Evolutionary conservation across 2,329 filamentous ascomycete species (phyloP).

Genomic region (Botrytis medusae): DNA sequence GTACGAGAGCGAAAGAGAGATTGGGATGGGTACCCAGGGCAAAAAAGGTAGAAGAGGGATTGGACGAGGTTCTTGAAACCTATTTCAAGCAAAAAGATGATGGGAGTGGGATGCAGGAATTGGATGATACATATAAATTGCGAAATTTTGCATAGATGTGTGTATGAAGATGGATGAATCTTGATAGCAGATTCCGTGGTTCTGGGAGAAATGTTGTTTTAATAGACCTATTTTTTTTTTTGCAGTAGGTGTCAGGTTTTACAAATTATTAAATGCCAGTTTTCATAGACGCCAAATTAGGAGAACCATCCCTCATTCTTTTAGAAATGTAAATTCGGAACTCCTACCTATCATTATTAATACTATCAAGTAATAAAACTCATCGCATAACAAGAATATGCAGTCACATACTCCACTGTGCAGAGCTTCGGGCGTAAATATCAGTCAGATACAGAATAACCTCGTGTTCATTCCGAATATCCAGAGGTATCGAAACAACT

Average conservation of each 20-base stretch:
- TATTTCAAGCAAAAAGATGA: neutral
- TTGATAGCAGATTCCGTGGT: neutral
- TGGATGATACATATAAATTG: neutral
- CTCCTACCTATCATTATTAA: neutral
- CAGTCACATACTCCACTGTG: too few relatives aligned
- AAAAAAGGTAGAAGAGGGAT: neutral
- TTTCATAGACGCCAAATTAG: neutral
- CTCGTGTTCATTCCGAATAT: neutral
- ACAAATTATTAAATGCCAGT: neutral
- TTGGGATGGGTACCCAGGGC: constrained; percentile 20
- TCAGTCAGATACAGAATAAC: neutral
- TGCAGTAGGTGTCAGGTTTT: too few relatives aligned
- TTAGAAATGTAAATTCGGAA: rapidly evolving
- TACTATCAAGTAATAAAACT: rapidly evolving
- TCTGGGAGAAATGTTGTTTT: neutral
- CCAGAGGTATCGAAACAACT: neutral
- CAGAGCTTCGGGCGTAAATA: neutral
- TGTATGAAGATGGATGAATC: neutral
- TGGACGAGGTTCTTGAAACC: constrained; percentile 20
- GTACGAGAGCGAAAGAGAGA: constrained; percentile 19
- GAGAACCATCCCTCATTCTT: neutral
- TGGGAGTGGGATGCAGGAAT: neutral
- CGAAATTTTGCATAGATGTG: neutral
- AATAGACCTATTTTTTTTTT: neutral
- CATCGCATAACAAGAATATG: neutral